Base-by-base conservation (phyloP, 2,329 filamentous ascomycete genomes). In the Colletotrichum sp. region DNA sequence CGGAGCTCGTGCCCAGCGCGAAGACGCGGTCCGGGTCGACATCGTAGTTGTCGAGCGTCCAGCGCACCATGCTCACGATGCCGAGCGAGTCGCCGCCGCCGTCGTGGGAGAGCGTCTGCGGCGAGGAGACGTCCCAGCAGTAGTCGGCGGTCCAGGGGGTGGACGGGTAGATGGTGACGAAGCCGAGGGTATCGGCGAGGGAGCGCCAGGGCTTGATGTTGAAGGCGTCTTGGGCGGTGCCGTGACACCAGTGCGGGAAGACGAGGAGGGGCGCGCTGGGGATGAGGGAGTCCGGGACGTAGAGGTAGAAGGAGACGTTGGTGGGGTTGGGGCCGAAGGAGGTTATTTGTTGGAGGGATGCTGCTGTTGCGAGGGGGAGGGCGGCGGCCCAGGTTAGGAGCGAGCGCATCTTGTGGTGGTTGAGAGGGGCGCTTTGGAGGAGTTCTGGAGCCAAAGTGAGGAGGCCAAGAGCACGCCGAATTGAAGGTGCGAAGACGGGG, bases 41-140 rank as follows among this genome's bases (percentile, higher is more conserved):
- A 10, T 82, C 80, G 82, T 90, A 89, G 77, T 85, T 84, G 15
- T 80, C 79, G 21, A 90, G 82, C 1, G 88, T 85, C 82, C 87
- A 91, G 58, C 83, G 83, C 48, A 90, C 88, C 88, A 91, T 91
- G 80, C 86, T 90, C 18, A 86, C 87, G 77, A 90, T 89, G 5
- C 86, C 85, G n/a, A 87, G 85, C 21, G 85, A 87, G 80, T 90
- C 89, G 28, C 88, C 88, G 26, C 89, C 88, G 30, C 84, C 88
- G 68, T 88, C 83, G 79, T 90, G 89, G 5, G 84, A 84, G 3
- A 91, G 83, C 1, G 88, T 87, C 12, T 85, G 82, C 38, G 83
- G 81, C 12, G 88, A 90, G 7, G 89, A 89, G 3, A 92, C 89
- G 74, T 92, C 91, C 90, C 91, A 92, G 83, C 91, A 92, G 78